Evolutionary conservation across 345 rosid species (phyloP), one percentile per base, ranked within the genome.

Genomic region (Citrus reticulata): DNA sequence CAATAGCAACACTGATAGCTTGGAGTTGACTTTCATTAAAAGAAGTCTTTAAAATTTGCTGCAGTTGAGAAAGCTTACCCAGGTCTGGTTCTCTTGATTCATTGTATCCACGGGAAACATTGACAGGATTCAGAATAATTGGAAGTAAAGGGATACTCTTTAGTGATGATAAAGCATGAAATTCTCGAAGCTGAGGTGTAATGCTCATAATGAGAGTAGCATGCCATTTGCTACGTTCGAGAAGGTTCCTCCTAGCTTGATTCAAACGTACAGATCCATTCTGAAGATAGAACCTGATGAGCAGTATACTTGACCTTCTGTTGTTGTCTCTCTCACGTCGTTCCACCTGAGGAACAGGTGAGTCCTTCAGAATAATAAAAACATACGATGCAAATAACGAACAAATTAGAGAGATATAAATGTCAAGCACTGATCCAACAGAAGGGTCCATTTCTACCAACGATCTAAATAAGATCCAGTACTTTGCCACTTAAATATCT

Each of bases 181-280:
- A 93, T 86, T 95, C 99, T 72, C 99, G 90, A 80, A 93, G 89
- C 86, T 95, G 98, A 73, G 99, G 89, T 51, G 95, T 92, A 73
- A 92, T 90, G 84, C 93, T 92, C 94, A 95, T 87, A 68, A 95
- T 88, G 32, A 90, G 90, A 86, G 92, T 85, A 71, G 95, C 97
- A 89, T 91, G 95, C 99, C 99, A 95, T 88, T 93, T 95, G 81
- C 98, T 95, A 70, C 98, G 98, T 74, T 95, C 99, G 83, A 91
- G 81, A 81, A 95, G 93, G 76, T 90, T 89, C 88, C 86, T 88
- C 89, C 99, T 91, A 68, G 95, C 99, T 90, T 90, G 97, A 85
- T 95, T 91, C 73, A 93, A 78, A 37, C 93, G 95, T 60, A 88
- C 70, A 77, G 91, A 89, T 73, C 92, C 92, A 84, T 88, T 91